Evolutionary conservation across 176 grass and related monocot species (phyloP), one percentile per base, ranked within the genome.

Genomic region (Dactylis glomerata): DNA sequence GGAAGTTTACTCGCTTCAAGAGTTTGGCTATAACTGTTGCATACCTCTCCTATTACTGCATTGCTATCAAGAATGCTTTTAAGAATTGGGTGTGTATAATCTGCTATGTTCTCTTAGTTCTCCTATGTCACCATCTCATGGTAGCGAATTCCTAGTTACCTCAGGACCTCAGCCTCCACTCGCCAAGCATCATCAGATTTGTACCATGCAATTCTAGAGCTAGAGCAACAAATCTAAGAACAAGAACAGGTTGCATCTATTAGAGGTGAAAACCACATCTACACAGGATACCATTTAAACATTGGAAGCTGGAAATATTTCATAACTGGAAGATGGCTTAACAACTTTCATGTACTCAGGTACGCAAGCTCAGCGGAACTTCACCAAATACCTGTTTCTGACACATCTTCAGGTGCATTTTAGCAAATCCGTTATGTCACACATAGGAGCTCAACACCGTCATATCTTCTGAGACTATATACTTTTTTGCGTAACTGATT

Each of bases 401-500:
- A 68, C 19, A 87, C 17, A 67, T 34, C 58, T 33, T 54, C 23
- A 52, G 50, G 31, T 17, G 27, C 26, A 41, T n/a, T 11, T 70
- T 13, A 82, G 65, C 80, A 33, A 7, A 42, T 58, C 34, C 17
- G 44, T 55, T 83, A 59, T 61, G 52, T 44, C 61, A 83, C 20
- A 73, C 20, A 56, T 23, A 33, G 52, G 56, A 46, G 13, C 6
- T 31, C 28, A 63, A 59, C 28, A 51, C 14, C 22, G 8, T 69
- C 28, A 6, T 68, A 45, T 77, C 24, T 75, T 55, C 58, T 68
- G 6, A 61, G 37, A 57, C 20, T 67, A n/a, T n/a, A n/a, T 82
- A 77, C 59, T 58, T 57, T 8, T 76, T 82, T 80, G 45, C 81
- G 67, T 15, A 19, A 68, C 40, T 72, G 72, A 82, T 32, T 73